Evolutionary conservation across 345 rosid genomes (phyloP), one percentile per base, ranked within the genome.

Genomic region (Salix purpurea): DNA sequence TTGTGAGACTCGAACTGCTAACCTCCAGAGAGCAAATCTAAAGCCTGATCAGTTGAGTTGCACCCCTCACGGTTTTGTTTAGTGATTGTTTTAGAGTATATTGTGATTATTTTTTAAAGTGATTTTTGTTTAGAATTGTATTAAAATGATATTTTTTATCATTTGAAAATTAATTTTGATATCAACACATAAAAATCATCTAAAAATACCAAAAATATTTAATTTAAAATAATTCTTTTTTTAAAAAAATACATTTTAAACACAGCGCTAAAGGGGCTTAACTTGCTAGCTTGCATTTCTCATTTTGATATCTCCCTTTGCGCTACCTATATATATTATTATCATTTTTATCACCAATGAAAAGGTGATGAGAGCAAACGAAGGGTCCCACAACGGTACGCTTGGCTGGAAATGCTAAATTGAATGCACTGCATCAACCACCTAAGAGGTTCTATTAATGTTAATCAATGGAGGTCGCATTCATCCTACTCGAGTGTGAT

Each of bases 381-480:
- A 79, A 74, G 46, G 61, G 83, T 32, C 85, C 87, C 84, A 79
- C 84, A 23, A 34, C 1, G 36, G 56, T 60, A 36, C 28, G 69
- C 62, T 71, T 70, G 60, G 82, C 52, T 75, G 81, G 69, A 76
- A 72, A 24, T 52, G 24, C 76, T 74, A 71, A 66, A 80, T 71
- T 77, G 15, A 77, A 65, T 71, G 42, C 71, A 65, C 48, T 42
- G 26, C 64, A 76, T 50, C 83, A 81, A 78, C 85, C 24, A 78
- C 84, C 80, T 6, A 68, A 71, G 54, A 46, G 56, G 68, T 30
- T 50, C 23, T 72, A 44, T 72, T 71, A 74, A 82, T 82, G 79
- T 71, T 77, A 74, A 74, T 79, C 64, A 79, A 77, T 77, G 79
- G 48, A n/a, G 75, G 87, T 82, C 87, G 37, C 80, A 39, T 72